Conservation (phyloP, 768 basidiomycete species). For the Auricularia heimuer region DNA sequence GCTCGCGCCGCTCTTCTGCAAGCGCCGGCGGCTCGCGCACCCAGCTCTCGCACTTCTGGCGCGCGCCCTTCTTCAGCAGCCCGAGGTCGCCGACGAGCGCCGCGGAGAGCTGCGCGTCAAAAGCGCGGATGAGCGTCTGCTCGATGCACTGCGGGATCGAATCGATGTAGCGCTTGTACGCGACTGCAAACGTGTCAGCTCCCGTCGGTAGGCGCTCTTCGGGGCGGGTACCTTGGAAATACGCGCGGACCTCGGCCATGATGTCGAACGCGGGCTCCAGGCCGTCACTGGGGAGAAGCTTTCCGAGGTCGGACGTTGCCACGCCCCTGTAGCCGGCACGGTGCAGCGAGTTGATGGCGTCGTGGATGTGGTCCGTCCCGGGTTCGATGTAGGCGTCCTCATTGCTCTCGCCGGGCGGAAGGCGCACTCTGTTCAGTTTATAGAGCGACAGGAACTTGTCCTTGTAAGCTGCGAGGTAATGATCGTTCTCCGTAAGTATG, state of each 20-base stretch:
- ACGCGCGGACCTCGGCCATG: conserved; percentile 64
- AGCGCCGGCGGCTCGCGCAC: neutral
- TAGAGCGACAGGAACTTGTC: conserved; percentile 40
- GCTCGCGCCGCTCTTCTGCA: neutral
- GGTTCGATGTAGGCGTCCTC: neutral
- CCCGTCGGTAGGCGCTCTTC: neutral
- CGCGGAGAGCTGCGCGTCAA: conserved; percentile 35
- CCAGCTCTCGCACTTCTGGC: neutral
- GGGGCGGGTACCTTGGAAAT: conserved; percentile 54
- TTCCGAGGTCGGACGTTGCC: conserved; percentile 34
- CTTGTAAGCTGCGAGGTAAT: conserved; percentile 38
- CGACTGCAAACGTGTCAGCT: conserved; percentile 27
- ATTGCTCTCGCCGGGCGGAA: neutral
- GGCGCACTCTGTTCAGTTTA: neutral
- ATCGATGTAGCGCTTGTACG: conserved; percentile 51
- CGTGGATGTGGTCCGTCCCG: neutral
- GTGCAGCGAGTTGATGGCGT: neutral
- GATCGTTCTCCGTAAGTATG: conserved; percentile 37
- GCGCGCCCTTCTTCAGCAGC: neutral
- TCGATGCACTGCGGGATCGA: conserved; percentile 49
- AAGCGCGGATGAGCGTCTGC: conserved; percentile 42
- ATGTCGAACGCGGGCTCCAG: conserved; percentile 46
- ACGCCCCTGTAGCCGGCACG: conserved; percentile 15
- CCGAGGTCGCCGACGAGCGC: conserved; percentile 38
- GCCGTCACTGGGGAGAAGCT: conserved; percentile 39